These are phyloP conservation scores for Pestalotiopsis sp. DNA, from an alignment of 2,329 filamentous ascomycete genomes.

Conservation along the genomic window DNA sequence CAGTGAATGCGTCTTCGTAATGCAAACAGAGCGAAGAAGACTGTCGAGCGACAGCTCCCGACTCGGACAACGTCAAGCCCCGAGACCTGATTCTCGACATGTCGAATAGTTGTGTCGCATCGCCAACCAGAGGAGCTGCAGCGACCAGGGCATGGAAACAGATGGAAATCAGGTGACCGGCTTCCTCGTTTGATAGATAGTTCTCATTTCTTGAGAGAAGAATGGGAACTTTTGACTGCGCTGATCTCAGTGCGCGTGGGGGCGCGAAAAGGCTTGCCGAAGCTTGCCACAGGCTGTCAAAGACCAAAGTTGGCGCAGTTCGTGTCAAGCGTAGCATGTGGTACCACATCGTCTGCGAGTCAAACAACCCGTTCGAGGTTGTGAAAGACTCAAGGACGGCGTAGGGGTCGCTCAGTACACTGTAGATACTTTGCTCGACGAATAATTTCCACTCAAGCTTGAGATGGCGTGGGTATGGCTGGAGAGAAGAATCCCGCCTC, in stretches of 20 bases:
- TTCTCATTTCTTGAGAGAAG: constrained; percentile 37
- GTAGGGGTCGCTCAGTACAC: constrained; percentile 61
- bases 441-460: constrained; percentile 61
- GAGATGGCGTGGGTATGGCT: constrained; percentile 34
- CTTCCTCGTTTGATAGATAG: constrained; percentile 50
- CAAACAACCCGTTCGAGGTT: constrained; percentile 52
- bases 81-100: constrained; percentile 64
- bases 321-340: constrained; percentile 63
- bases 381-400: constrained; percentile 61
- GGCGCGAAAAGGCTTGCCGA: constrained; percentile 61
- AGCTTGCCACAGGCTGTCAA: constrained; percentile 68
- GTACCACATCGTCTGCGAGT: constrained; percentile 66
- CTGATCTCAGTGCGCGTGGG: constrained; percentile 46
- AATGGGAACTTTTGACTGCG: constrained; percentile 40
- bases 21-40: constrained; percentile 55
- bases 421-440: constrained; percentile 66
- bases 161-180: constrained; percentile 58
- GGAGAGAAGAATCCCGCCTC: constrained; percentile 23
- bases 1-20: constrained; percentile 66
- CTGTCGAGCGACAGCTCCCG: constrained; percentile 49
- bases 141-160: constrained; percentile 67
- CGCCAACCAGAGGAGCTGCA: constrained; percentile 53
- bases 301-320: constrained; percentile 59
- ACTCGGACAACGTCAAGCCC: constrained; percentile 51
- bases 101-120: constrained; percentile 54